These are phyloP conservation scores for Mycena filopes DNA, from an alignment of 768 basidiomycete species.

Conservation along the genomic window DNA sequence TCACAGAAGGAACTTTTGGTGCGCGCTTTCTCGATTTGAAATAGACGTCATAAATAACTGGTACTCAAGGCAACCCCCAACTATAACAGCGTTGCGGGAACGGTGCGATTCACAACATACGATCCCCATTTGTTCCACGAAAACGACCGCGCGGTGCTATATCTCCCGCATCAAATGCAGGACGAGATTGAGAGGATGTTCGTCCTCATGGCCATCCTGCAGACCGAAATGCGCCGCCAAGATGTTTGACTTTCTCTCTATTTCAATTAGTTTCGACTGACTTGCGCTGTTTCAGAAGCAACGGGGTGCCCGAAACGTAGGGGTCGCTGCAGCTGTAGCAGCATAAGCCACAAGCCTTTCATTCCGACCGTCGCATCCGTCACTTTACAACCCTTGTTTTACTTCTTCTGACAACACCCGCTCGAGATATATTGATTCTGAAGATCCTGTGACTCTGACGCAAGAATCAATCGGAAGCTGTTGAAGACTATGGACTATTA, in stretches of 20 bases:
- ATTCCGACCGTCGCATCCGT: no score
- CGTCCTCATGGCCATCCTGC: constrained; percentile 14
- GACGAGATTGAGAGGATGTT: constrained; percentile 28
- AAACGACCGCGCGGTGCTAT: constrained; percentile 13
- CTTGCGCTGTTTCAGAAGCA: no score
- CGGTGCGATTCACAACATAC: constrained; percentile 16
- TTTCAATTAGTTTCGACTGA: no score
- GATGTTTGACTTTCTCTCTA: constrained; percentile 6
- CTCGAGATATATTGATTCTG: no score
- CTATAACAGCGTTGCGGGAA: neutral
- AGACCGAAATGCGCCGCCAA: constrained; percentile 20
- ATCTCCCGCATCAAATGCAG: constrained; percentile 15
- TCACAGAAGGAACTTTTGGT: constrained; percentile 16
- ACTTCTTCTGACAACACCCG: no score
- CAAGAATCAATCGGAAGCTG: no score
- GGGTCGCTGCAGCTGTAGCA: no score
- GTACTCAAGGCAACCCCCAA: constrained; percentile 7
- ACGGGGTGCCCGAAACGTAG: no score
- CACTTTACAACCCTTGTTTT: no score
- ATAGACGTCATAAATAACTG: neutral
- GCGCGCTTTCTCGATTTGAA: neutral
- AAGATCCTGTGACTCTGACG: no score
- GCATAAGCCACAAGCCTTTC: no score
- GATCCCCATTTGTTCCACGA: constrained; percentile 10
- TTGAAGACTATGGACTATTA: no score